These are phyloP conservation scores for Fraxinus platypoda DNA, from an alignment of 305 asterid genomes.

Conservation along the genomic window DNA sequence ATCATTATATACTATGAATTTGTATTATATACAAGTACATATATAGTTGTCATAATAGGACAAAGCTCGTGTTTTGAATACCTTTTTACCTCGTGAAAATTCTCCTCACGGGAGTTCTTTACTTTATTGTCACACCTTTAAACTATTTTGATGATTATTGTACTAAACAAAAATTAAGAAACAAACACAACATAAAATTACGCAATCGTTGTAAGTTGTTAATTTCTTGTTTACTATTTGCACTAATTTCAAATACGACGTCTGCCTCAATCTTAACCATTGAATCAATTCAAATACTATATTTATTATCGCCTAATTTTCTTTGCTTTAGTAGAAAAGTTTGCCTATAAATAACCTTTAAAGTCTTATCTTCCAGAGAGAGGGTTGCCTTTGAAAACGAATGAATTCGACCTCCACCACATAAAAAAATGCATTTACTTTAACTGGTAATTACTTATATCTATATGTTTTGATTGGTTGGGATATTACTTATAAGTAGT, in stretches of 20 bases:
- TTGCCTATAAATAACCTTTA: not conserved
- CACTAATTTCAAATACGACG: not conserved
- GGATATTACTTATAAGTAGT: not conserved
- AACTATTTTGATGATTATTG: not conserved
- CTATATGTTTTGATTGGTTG: not conserved
- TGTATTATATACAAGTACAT: not conserved
- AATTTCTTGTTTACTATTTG: not conserved
- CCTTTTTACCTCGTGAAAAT: constrained; percentile 21
- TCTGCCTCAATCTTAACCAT: not conserved
- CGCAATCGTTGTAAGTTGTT: not conserved
- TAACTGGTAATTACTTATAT: not conserved
- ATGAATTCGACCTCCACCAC: not conserved
- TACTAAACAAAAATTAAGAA: not conserved
- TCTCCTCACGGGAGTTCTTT: constrained; percentile 30
- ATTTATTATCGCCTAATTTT: not conserved
- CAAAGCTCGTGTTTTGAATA: constrained; percentile 26
- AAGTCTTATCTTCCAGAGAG: not conserved
- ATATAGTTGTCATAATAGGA: constrained; percentile 19
- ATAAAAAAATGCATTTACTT: not conserved
- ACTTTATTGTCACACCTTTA: not conserved
- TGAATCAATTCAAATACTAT: not conserved
- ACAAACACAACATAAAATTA: not conserved
- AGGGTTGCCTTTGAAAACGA: not conserved
- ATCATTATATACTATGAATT: not conserved
- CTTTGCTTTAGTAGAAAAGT: not conserved